phyloP scores from a whole-genome alignment of 2,329 filamentous ascomycete species.

The Penicillium sp. region DNA sequence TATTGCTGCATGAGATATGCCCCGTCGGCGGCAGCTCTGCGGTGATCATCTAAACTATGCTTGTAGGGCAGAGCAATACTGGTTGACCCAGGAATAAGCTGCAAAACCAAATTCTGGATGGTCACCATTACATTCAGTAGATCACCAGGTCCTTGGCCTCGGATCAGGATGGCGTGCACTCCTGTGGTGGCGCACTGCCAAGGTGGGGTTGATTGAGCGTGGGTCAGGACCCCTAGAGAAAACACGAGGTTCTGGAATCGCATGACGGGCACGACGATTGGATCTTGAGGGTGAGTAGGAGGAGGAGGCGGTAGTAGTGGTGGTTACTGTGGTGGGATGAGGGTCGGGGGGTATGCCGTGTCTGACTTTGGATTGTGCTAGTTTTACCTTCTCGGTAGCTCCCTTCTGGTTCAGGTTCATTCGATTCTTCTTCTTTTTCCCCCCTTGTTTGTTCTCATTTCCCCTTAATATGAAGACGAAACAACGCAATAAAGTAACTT shows the following conservation, averaged over 20 bases:
- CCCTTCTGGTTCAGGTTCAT: background rate
- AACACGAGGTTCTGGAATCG: conserved; percentile 12
- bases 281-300: background rate
- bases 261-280: conserved; percentile 13
- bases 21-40: conserved; percentile 19
- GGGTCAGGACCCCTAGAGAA: background rate
- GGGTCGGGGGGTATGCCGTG: conserved; percentile 4
- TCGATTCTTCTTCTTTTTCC: background rate
- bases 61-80: conserved; percentile 26
- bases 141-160: conserved; percentile 27
- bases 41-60: conserved; percentile 20
- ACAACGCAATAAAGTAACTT: background rate
- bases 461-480: conserved; percentile 1
- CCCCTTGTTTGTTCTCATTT: background rate
- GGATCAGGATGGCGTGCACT: conserved; percentile 27
- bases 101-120: conserved; percentile 24
- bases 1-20: conserved; percentile 27
- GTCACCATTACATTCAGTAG: conserved; percentile 27
- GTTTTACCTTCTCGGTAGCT: background rate
- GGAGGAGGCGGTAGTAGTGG: background rate
- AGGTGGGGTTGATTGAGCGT: conserved; percentile 15
- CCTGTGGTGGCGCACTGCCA: conserved; percentile 23
- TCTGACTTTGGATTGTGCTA: background rate
- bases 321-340: conserved; percentile 1
- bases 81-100: conserved; percentile 27